Conservation (phyloP, 306 rosid genomes). For the Prunus mira region DNA sequence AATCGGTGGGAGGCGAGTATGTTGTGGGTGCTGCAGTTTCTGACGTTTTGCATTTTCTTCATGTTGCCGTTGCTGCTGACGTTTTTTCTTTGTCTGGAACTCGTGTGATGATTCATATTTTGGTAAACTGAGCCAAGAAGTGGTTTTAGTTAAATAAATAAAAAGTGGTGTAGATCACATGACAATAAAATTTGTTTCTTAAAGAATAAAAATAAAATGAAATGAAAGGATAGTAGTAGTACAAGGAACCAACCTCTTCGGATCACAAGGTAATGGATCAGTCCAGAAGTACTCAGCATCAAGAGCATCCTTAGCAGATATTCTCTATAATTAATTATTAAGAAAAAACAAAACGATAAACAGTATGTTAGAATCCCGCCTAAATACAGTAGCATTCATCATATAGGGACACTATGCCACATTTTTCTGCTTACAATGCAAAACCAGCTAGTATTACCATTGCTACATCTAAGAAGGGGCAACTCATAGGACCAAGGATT, state of each 20-base stretch:
- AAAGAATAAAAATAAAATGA: background rate
- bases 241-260: slow-evolving; percentile 35
- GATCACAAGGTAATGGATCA: slow-evolving; percentile 54
- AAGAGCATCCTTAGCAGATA: slow-evolving; percentile 51
- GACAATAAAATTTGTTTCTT: background rate
- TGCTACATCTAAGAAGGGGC: background rate
- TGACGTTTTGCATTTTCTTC: slow-evolving; percentile 54
- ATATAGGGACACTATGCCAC: background rate
- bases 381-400: background rate
- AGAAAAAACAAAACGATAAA: background rate
- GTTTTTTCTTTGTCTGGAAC: slow-evolving; percentile 53
- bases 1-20: slow-evolving; percentile 44
- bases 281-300: slow-evolving; percentile 57
- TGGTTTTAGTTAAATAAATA: background rate
- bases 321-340: slow-evolving; percentile 28
- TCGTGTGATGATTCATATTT: slow-evolving; percentile 49
- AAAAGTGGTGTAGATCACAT: background rate
- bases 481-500: background rate
- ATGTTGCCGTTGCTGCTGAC: slow-evolving; percentile 48
- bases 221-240: background rate
- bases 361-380: background rate
- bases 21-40: slow-evolving; percentile 49
- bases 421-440: background rate
- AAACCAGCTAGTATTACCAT: background rate
- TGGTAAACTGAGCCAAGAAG: slow-evolving; percentile 36